Percentiles rank a stretch among this genome's conserved stretches.
phyloP scores from a whole-genome alignment of 352 stramenopile genomes.

The Pythium aquatile region DNA sequence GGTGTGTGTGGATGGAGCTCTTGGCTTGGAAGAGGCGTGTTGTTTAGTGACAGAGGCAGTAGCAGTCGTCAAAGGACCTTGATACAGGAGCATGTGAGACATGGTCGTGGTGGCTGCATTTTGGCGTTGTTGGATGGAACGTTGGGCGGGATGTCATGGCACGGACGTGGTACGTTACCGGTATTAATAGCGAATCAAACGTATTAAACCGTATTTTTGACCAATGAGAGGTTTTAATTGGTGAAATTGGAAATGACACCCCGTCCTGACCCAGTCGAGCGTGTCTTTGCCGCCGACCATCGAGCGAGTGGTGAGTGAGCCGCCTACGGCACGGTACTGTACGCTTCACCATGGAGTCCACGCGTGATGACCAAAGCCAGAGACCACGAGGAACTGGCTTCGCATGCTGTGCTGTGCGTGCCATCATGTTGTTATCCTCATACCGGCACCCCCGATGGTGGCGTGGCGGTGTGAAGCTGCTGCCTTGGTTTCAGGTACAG shows the following conservation, averaged over 20 bases:
- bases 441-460: too few relatives aligned
- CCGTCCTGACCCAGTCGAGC: not conserved
- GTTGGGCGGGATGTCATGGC: not conserved
- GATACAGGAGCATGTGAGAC: not conserved
- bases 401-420: too few relatives aligned
- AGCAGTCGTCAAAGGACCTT: too few relatives aligned
- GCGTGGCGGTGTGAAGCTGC: too few relatives aligned
- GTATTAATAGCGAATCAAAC: not conserved
- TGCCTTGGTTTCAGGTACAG: too few relatives aligned
- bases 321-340: too few relatives aligned
- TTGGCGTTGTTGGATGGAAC: not conserved
- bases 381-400: too few relatives aligned
- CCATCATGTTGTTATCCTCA: too few relatives aligned
- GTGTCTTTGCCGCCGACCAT: not conserved
- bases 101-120: conserved; percentile 1
- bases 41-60: not conserved
- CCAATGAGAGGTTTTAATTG: too few relatives aligned
- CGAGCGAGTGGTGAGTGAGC: not conserved
- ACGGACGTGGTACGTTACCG: not conserved
- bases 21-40: not conserved
- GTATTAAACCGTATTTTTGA: not conserved
- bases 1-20: not conserved
- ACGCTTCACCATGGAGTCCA: not conserved
- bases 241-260: not conserved
- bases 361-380: too few relatives aligned